A percentile compares a stretch with the other conserved stretches of the same genome.
Conservation (phyloP, 108 stramenopile species). For the Cyclotella choctawhatcheeana region DNA sequence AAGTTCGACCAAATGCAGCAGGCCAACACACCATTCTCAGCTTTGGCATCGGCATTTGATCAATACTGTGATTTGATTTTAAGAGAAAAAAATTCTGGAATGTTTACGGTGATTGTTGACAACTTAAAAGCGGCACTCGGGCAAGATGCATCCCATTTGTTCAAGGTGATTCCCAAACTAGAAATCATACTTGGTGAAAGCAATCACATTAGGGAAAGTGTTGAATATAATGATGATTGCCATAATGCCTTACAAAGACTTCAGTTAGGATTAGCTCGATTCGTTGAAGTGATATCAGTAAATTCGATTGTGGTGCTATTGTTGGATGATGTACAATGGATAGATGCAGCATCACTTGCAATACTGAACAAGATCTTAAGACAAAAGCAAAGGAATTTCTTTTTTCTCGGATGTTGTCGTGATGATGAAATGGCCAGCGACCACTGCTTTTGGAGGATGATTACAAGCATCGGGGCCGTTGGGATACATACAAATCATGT, state of each 20-base stretch:
- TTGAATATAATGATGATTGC: not conserved
- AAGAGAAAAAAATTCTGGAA: not conserved
- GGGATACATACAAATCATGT: not conserved
- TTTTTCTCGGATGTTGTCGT: constrained; percentile 26
- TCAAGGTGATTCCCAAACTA: constrained; percentile 13
- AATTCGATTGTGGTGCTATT: not conserved
- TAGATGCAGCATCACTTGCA: constrained; percentile 13
- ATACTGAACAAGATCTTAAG: constrained; percentile 6
- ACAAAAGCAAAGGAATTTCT: not conserved
- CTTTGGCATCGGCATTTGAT: constrained; percentile 14
- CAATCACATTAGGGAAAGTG: not conserved
- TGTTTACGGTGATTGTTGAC: not conserved
- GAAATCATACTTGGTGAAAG: constrained; percentile 6
- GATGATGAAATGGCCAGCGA: constrained; percentile 16
- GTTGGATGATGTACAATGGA: constrained; percentile 18
- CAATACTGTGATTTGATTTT: constrained; percentile 18
- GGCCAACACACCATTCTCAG: constrained; percentile 1
- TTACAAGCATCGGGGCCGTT: not conserved
- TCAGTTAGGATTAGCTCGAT: not conserved
- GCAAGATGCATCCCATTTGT: constrained; percentile 1
- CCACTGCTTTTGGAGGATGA: constrained; percentile 14
- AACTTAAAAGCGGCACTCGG: constrained; percentile 10
- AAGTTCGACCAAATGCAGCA: constrained; percentile 9
- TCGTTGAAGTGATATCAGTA: not conserved
- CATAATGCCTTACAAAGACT: not conserved